Evolutionary conservation across 768 basidiomycete genomes (phyloP).

Genomic region (Pleurotus eryngii): DNA sequence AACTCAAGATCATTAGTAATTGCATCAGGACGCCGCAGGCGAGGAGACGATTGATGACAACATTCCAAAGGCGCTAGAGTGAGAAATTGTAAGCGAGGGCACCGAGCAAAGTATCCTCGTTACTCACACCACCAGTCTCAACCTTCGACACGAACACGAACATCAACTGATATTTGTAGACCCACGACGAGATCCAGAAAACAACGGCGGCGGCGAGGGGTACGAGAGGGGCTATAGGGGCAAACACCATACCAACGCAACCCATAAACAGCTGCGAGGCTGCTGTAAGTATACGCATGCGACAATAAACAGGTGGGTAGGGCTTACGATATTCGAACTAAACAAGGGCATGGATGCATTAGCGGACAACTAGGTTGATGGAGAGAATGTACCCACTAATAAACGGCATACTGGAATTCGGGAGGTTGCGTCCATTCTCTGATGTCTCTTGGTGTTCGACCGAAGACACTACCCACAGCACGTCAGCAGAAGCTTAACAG

Average conservation of each 20-base stretch:
- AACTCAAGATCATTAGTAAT: slow-evolving; percentile 80
- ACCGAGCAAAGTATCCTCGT: neutral
- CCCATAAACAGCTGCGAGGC: slow-evolving; percentile 71
- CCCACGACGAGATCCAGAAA: slow-evolving; percentile 83
- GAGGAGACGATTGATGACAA: slow-evolving; percentile 86
- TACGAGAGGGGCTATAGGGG: slow-evolving; percentile 91
- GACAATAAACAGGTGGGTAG: slow-evolving; percentile 11
- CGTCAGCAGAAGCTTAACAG: neutral
- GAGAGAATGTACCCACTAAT: slow-evolving; percentile 54
- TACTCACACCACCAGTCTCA: slow-evolving; percentile 88
- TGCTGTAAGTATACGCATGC: neutral
- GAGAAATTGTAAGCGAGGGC: slow-evolving; percentile 5
- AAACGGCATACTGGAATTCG: slow-evolving; percentile 83
- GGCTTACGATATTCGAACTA: slow-evolving; percentile 56
- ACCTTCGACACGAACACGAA: slow-evolving; percentile 88
- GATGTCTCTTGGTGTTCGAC: slow-evolving; percentile 87
- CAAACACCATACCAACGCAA: slow-evolving; percentile 92
- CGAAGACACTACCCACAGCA: slow-evolving; percentile 55
- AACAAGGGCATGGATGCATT: neutral
- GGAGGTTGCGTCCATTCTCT: slow-evolving; percentile 89
- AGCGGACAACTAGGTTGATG: slow-evolving; percentile 3
- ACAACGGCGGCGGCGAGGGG: slow-evolving; percentile 77
- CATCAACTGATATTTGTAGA: slow-evolving; percentile 97
- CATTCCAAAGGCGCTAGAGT: slow-evolving; percentile 84
- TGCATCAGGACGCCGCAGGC: slow-evolving; percentile 85